Evolutionary conservation across 306 rosid species (phyloP), one percentile per base, ranked within the genome.

Genomic region (Prunus davidiana): DNA sequence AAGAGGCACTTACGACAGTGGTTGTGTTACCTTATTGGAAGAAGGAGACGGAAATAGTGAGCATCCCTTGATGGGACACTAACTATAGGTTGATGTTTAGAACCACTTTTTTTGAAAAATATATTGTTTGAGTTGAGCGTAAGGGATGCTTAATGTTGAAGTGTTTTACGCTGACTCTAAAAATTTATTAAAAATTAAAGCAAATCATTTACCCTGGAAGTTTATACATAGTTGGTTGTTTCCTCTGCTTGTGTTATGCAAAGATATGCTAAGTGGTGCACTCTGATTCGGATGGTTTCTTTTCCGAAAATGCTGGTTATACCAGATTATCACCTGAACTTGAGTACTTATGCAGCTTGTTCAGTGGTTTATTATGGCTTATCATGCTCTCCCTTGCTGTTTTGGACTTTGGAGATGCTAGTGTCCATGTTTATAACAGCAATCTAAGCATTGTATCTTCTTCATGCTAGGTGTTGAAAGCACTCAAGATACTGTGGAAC

Each of bases 401-500:
- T 61, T 24, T 15, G n/a, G 24, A 19, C 46, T 28, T 8, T 56
- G 25, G 41, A 28, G 55, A 61, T 51, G 47, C 34, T 20, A 20
- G 28, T 19, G 22, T 34, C 62, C 54, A 38, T 72, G 45, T 50
- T 73, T 65, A 55, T 79, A 57, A 65, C 70, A 64, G 46, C 60
- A 28, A 70, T 56, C 69, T 76, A 55, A 8, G 34, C 71, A 16
- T 52, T 55, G 18, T 64, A 2, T 78, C 75, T 57, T 68, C 68
- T 50, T 78, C 72, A n/a, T 79, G 30, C 66, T 82, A 86, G 96
- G 89, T 62, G 64, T 62, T 55, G 97, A 91, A 50, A 68, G 77
- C 73, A 84, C 52, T 83, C 78, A 80, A 69, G 98, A 92, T 71
- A 88, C 90, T 57, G 65, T 55, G 67, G 85, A 83, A 51, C 78